Evolutionary conservation across 2,329 filamentous ascomycete genomes (phyloP).

Genomic region (Thielaviopsis musarum): DNA sequence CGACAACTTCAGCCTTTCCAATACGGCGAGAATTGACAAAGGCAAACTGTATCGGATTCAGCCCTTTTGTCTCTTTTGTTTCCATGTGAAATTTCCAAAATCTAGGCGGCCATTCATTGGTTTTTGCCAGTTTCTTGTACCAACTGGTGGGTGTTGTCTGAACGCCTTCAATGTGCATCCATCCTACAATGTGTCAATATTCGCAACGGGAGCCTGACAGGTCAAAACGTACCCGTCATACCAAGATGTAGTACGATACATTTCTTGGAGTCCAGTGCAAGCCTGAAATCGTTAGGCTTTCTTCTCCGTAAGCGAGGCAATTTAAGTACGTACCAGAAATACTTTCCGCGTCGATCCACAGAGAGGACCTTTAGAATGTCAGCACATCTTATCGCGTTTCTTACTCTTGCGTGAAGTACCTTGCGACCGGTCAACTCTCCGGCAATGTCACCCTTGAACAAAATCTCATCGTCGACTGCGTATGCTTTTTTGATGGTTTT

Average conservation of each 20-base stretch:
- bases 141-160: conserved; percentile 66
- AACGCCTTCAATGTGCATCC: conserved; percentile 73
- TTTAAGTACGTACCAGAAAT: conserved; percentile 53
- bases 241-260: conserved; percentile 85
- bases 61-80: conserved; percentile 43
- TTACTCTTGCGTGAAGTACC: background rate
- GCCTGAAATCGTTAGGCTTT: conserved; percentile 18
- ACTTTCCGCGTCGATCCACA: conserved; percentile 83
- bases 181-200: conserved; percentile 30
- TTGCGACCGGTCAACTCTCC: conserved; percentile 26
- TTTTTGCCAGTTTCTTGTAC: conserved; percentile 53
- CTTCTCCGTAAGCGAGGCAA: background rate
- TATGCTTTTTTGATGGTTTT: conserved; percentile 56
- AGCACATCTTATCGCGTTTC: background rate
- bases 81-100: conserved; percentile 76
- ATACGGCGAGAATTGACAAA: conserved; percentile 76
- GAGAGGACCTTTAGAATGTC: conserved; percentile 34
- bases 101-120: conserved; percentile 66
- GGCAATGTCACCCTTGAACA: conserved; percentile 76
- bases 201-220: background rate
- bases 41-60: conserved; percentile 42
- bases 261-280: conserved; percentile 51
- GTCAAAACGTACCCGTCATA: conserved; percentile 36
- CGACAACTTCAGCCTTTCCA: conserved; percentile 61
- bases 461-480: conserved; percentile 62